Percentiles rank a stretch among this genome's conserved stretches.
These are phyloP conservation scores for Calonectria montana DNA, from an alignment of 2,329 filamentous ascomycete genomes.

Conservation along the genomic window DNA sequence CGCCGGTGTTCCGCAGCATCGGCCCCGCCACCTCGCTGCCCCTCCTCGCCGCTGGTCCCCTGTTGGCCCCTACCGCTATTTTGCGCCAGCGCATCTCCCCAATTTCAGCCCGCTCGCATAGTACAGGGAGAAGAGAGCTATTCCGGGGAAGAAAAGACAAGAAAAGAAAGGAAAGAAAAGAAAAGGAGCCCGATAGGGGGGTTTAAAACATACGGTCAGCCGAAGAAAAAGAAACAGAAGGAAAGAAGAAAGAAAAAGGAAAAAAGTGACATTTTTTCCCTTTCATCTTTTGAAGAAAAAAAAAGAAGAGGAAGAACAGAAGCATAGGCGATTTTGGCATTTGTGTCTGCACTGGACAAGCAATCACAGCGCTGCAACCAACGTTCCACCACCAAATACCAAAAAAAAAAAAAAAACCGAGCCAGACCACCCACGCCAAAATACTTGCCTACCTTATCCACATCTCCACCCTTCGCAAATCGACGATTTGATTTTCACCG, in stretches of 20 bases:
- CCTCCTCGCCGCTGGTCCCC: slow-evolving; percentile 4
- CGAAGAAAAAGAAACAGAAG: not conserved
- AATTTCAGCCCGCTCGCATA: not conserved
- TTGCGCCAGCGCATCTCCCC: slow-evolving; percentile 7
- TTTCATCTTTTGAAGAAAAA: too few species aligned
- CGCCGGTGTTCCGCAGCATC: slow-evolving; percentile 3
- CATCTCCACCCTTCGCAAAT: slow-evolving; percentile 11
- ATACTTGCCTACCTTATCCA: slow-evolving; percentile 21
- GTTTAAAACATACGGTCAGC: not conserved
- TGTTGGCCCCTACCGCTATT: slow-evolving; percentile 10
- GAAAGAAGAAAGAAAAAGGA: not conserved
- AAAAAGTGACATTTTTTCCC: not conserved
- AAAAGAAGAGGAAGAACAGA: not conserved
- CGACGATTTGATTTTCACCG: slow-evolving; percentile 25
- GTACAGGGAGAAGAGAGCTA: not conserved
- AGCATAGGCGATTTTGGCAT: not conserved
- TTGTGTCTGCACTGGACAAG: not conserved
- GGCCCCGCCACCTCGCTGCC: slow-evolving; percentile 13
- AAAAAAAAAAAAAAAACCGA: not conserved
- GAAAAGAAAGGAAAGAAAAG: not conserved
- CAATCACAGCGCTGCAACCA: not conserved
- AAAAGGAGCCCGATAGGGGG: not conserved
- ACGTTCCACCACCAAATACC: not conserved
- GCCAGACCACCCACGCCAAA: slow-evolving; percentile 3
- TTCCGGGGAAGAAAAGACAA: not conserved